Percentiles rank a stretch among this genome's conserved stretches.
These are phyloP conservation scores for Olyra latifolia DNA, from an alignment of 176 grass and related monocot species.

Conservation along the genomic window DNA sequence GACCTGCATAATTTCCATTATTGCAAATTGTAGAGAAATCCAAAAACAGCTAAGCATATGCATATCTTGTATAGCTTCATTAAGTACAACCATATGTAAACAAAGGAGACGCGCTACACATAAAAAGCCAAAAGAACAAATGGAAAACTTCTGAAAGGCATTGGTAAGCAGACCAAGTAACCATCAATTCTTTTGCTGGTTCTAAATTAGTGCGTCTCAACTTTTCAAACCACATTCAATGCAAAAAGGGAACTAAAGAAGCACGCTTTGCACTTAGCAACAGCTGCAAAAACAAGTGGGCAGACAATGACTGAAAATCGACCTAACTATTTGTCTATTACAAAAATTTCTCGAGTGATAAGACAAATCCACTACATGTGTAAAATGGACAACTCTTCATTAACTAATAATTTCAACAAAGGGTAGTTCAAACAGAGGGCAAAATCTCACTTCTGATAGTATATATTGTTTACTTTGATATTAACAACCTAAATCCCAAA, in stretches of 20 bases:
- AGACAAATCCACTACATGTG: background rate
- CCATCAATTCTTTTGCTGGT: conserved; percentile 29
- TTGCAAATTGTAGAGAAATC: background rate
- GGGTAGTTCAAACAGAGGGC: conserved; percentile 1
- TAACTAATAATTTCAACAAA: conserved; percentile 27
- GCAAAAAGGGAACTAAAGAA: background rate
- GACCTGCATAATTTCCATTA: conserved; percentile 56
- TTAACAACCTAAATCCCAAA: background rate
- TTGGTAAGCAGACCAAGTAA: conserved; percentile 14
- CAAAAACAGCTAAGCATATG: background rate
- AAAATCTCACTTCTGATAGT: conserved; percentile 18
- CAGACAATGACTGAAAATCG: conserved; percentile 27
- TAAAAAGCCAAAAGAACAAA: conserved; percentile 27
- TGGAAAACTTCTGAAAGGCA: background rate
- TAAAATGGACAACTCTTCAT: conserved; percentile 16
- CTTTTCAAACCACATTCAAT: background rate
- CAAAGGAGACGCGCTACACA: background rate
- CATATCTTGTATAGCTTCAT: background rate
- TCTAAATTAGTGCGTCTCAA: background rate
- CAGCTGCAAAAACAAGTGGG: conserved; percentile 5
- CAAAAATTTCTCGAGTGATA: background rate
- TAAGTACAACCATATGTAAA: conserved; percentile 19
- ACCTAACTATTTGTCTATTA: background rate
- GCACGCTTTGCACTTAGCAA: background rate
- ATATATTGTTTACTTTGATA: background rate